A percentile compares a stretch with the other conserved stretches of the same genome.
Conservation (phyloP, 345 rosid species). For the Geranium brycei region DNA sequence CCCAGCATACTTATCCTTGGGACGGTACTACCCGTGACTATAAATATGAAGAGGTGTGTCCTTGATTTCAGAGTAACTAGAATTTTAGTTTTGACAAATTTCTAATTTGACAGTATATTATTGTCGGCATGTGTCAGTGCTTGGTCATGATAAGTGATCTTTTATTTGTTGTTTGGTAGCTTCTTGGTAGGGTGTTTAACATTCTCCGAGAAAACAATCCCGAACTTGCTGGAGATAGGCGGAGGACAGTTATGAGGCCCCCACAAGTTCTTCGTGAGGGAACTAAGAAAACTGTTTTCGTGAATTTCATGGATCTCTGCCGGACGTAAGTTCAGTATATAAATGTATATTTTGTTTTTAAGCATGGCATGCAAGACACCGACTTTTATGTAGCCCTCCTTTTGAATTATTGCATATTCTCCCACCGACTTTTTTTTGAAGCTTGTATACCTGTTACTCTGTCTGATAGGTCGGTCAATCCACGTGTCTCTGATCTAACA, state of each 20-base stretch:
- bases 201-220: conserved; percentile 90
- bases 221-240: conserved; percentile 92
- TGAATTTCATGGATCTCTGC: conserved; percentile 96
- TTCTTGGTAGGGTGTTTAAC: conserved; percentile 75
- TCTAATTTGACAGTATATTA: not conserved
- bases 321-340: conserved; percentile 35
- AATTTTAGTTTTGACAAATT: not conserved
- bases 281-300: conserved; percentile 92
- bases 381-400: too few relatives aligned
- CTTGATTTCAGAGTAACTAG: not conserved
- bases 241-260: conserved; percentile 95
- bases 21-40: conserved; percentile 91
- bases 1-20: conserved; percentile 61
- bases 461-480: too few relatives aligned
- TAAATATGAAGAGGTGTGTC: conserved; percentile 63
- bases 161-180: conserved; percentile 33
- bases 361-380: too few relatives aligned
- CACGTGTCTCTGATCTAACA: not conserved
- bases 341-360: not conserved
- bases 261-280: conserved; percentile 98
- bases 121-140: not conserved
- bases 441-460: too few relatives aligned
- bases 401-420: too few relatives aligned
- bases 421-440: too few relatives aligned
- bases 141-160: not conserved